Conservation (phyloP, 805 yeast species). For the Jamesozyma hellenica region DNA sequence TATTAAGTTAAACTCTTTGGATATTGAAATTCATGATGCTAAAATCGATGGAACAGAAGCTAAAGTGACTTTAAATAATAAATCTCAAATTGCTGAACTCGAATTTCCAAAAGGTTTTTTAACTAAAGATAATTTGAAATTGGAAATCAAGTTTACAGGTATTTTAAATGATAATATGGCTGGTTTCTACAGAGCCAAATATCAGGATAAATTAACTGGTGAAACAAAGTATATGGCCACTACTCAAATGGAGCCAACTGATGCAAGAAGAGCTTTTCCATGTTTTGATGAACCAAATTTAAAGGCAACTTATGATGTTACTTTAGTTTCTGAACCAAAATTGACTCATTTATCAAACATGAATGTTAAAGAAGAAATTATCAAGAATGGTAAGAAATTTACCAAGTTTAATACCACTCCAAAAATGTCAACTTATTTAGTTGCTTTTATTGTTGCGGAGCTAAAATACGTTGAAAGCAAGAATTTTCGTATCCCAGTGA, state of each 20-base stretch:
- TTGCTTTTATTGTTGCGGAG: constrained; percentile 77
- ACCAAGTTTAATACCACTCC: constrained; percentile 69
- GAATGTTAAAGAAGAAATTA: constrained; percentile 47
- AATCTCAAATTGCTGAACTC: constrained; percentile 56
- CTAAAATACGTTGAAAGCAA: constrained; percentile 60
- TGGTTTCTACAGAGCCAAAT: constrained; percentile 67
- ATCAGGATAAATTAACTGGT: constrained; percentile 47
- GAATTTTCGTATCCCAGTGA: constrained; percentile 62
- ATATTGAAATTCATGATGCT: constrained; percentile 50
- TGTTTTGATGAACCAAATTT: constrained; percentile 77
- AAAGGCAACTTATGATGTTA: constrained; percentile 61
- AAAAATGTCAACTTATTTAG: constrained; percentile 73
- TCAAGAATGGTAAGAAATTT: constrained; percentile 38
- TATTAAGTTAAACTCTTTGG: constrained; percentile 52
- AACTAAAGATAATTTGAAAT: constrained; percentile 26
- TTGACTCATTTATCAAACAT: constrained; percentile 59
- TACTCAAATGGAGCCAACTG: constrained; percentile 81
- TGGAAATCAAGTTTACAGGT: constrained; percentile 49
- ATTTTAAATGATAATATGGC: constrained; percentile 69
- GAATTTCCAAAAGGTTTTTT: constrained; percentile 39
- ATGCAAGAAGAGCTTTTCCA: constrained; percentile 81
- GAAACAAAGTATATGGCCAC: constrained; percentile 64
- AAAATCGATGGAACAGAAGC: constrained; percentile 32
- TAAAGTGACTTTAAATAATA: constrained; percentile 37
- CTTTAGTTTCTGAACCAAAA: constrained; percentile 45